Evolutionary conservation across 129 eudicot species (phyloP).

Genomic region (Ambrosia trifida): DNA sequence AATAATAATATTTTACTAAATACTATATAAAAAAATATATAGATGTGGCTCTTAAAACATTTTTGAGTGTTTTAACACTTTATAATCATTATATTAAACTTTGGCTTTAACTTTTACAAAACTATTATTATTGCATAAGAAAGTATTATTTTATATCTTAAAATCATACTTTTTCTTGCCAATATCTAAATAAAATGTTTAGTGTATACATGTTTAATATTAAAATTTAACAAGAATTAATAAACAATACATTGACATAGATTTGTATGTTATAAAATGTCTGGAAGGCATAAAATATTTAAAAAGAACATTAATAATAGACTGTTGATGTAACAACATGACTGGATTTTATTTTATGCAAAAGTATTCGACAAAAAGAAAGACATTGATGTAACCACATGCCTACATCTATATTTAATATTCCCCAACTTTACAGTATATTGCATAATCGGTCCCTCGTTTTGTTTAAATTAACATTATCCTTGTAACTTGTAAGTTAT

Average conservation of each 20-base stretch:
- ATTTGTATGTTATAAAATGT: conserved; percentile 21
- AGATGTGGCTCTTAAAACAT: not conserved
- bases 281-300: conserved; percentile 25
- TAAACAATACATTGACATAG: conserved; percentile 11
- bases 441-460: not conserved
- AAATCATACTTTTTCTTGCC: not conserved
- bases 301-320: conserved; percentile 25
- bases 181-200: not conserved
- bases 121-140: not conserved
- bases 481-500: not conserved
- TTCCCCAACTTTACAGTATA: conserved; percentile 18
- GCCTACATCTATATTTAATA: conserved; percentile 29
- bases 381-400: conserved; percentile 42
- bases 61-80: not conserved
- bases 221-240: not conserved
- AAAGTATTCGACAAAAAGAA: conserved; percentile 28
- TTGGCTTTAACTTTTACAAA: not conserved
- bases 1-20: no score
- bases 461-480: not conserved
- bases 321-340: conserved; percentile 35
- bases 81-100: not conserved
- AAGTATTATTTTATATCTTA: not conserved
- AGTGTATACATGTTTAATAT: not conserved
- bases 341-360: conserved; percentile 32
- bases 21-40: not conserved